A percentile compares a stretch with the other conserved stretches of the same genome.
phyloP scores from a whole-genome alignment of 2,329 filamentous ascomycete species.

The Exophiala viscosa region DNA sequence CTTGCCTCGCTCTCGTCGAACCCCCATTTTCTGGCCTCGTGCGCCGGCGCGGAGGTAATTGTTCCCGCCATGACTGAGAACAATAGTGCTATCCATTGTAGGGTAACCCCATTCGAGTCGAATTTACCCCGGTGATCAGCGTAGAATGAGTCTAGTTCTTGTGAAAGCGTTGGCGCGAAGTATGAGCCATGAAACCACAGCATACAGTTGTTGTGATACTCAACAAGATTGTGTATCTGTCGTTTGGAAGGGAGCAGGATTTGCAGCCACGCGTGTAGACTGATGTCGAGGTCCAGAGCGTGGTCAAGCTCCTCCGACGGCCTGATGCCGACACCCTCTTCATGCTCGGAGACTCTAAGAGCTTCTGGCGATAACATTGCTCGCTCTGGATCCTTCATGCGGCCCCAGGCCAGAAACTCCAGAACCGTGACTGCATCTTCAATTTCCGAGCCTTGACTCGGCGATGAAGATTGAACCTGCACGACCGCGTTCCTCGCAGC shows the following conservation, averaged over 20 bases:
- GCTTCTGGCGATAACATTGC: constrained; percentile 15
- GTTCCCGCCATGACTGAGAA: constrained; percentile 22
- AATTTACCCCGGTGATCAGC: constrained; percentile 34
- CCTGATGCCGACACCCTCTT: constrained; percentile 5
- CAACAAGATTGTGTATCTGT: constrained; percentile 29
- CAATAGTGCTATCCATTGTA: constrained; percentile 34
- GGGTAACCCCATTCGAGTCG: constrained; percentile 32
- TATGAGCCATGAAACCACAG: constrained; percentile 41
- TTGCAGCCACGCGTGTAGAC: constrained; percentile 34
- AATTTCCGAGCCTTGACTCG: constrained; percentile 31
- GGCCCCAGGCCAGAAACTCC: constrained; percentile 49
- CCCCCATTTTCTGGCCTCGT: constrained; percentile 41
- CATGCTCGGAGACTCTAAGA: constrained; percentile 8
- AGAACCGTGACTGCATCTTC: constrained; percentile 46
- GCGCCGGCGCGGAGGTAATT: constrained; percentile 17
- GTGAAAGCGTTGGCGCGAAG: constrained; percentile 37
- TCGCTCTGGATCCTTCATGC: constrained; percentile 38
- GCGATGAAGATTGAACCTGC: constrained; percentile 13
- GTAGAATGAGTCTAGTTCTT: constrained; percentile 39
- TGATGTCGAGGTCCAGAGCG: constrained; percentile 14
- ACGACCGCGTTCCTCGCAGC: constrained; percentile 3
- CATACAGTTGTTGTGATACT: constrained; percentile 40
- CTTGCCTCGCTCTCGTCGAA: constrained; percentile 41
- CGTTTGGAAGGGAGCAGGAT: constrained; percentile 34
- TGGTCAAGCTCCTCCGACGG: constrained; percentile 27